Conservation (phyloP, 2,329 filamentous ascomycete species). For the Nigrospora sphaerica region DNA sequence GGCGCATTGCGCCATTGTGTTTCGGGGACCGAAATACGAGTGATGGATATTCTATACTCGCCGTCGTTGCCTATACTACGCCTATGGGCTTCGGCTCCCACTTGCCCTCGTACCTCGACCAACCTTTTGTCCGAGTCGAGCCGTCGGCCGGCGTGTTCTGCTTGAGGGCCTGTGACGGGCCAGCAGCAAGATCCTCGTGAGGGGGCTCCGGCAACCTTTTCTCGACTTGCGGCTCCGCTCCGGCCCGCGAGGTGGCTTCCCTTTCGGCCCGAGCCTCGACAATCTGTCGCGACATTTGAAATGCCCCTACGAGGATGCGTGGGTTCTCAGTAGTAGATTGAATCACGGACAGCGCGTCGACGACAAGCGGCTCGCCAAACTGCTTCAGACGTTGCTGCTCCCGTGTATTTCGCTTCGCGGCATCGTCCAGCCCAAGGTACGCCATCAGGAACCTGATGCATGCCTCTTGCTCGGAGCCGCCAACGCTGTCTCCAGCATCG, state of each 20-base stretch:
- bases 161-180: no score
- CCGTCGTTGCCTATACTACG: slow-evolving; percentile 27
- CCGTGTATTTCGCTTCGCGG: slow-evolving; percentile 9
- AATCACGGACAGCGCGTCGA: slow-evolving; percentile 31
- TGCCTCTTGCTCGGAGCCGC: slow-evolving; percentile 2
- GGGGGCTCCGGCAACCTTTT: no score
- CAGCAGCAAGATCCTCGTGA: background rate
- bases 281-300: slow-evolving; percentile 36
- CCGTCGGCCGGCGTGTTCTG: slow-evolving; percentile 6
- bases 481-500: slow-evolving; percentile 1
- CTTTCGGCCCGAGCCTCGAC: slow-evolving; percentile 13
- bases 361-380: slow-evolving; percentile 28
- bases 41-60: no score
- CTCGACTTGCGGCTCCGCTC: no score
- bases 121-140: slow-evolving; percentile 24
- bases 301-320: slow-evolving; percentile 32
- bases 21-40: no score
- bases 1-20: no score
- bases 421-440: slow-evolving; percentile 24
- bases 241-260: no score
- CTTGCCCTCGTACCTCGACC: slow-evolving; percentile 41
- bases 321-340: slow-evolving; percentile 33
- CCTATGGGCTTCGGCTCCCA: slow-evolving; percentile 56
- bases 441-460: slow-evolving; percentile 27
- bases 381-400: slow-evolving; percentile 20